These are phyloP conservation scores for Heteromeles arbutifolia DNA, from an alignment of 306 rosid genomes.

Conservation along the genomic window DNA sequence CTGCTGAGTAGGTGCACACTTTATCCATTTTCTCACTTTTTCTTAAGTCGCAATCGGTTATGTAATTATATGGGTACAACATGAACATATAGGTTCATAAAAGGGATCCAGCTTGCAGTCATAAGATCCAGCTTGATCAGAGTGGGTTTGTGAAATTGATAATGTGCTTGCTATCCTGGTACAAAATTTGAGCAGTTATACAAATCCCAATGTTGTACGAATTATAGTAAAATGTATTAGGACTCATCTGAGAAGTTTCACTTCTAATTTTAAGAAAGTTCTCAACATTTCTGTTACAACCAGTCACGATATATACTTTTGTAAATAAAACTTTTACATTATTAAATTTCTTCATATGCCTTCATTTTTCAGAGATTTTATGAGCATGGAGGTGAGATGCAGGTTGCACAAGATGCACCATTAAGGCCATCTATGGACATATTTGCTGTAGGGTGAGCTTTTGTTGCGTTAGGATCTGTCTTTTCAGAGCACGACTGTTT, in stretches of 20 bases:
- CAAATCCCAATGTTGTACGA: not conserved
- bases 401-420: constrained; percentile 80
- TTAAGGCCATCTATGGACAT: constrained; percentile 90
- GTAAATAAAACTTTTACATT: constrained; percentile 4
- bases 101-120: not conserved
- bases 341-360: not conserved
- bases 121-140: not conserved
- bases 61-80: not conserved
- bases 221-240: not conserved
- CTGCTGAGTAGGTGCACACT: not conserved
- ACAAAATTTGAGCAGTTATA: not conserved
- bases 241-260: not conserved
- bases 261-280: not conserved
- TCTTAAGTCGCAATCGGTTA: not conserved
- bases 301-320: not conserved
- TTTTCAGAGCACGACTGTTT: not conserved
- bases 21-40: not conserved
- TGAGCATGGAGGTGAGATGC: constrained; percentile 96
- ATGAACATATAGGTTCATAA: not conserved
- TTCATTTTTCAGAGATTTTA: constrained; percentile 67
- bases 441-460: constrained; percentile 89
- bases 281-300: not conserved
- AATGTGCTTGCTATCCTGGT: not conserved
- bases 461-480: constrained; percentile 21
- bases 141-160: not conserved